Evolutionary conservation across 139 green algal genomes (phyloP).

Genomic region (Tetraselmis striata): DNA sequence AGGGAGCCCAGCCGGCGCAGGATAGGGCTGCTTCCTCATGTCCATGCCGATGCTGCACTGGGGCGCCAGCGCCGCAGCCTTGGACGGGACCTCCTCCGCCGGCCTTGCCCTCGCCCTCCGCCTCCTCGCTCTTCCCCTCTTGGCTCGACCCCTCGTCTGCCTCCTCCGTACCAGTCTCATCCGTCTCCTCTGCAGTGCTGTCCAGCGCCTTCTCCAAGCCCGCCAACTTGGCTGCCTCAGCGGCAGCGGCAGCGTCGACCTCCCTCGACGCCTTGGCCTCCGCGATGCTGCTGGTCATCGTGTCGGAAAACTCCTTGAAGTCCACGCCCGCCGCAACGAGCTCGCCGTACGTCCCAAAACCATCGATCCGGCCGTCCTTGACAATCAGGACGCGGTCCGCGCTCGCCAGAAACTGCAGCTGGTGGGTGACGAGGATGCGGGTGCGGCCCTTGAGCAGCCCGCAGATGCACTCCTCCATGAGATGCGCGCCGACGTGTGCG

Average conservation of each 20-base stretch:
- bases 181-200: neutral
- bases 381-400: constrained; percentile 85
- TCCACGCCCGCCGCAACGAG: constrained; percentile 45
- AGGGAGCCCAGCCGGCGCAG: neutral
- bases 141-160: too few species aligned
- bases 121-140: too few species aligned
- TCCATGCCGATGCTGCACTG: neutral
- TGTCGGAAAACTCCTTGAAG: constrained; percentile 15
- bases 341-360: constrained; percentile 52
- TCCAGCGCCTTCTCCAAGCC: neutral
- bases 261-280: neutral
- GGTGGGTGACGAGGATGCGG: constrained; percentile 79
- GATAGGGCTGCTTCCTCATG: neutral
- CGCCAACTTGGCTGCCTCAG: neutral
- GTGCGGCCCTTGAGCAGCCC: constrained; percentile 60
- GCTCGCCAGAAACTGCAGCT: constrained; percentile 77
- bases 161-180: too few species aligned
- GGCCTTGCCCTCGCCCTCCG: neutral
- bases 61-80: neutral
- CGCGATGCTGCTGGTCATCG: neutral
- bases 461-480: constrained; percentile 68
- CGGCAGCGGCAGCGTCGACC: neutral
- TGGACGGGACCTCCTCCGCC: neutral
- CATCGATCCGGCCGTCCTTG: constrained; percentile 55
- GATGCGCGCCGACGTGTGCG: constrained; percentile 67